phyloP scores from a whole-genome alignment of 2,329 filamentous ascomycete species.

The Aspergillus arachidicola region DNA sequence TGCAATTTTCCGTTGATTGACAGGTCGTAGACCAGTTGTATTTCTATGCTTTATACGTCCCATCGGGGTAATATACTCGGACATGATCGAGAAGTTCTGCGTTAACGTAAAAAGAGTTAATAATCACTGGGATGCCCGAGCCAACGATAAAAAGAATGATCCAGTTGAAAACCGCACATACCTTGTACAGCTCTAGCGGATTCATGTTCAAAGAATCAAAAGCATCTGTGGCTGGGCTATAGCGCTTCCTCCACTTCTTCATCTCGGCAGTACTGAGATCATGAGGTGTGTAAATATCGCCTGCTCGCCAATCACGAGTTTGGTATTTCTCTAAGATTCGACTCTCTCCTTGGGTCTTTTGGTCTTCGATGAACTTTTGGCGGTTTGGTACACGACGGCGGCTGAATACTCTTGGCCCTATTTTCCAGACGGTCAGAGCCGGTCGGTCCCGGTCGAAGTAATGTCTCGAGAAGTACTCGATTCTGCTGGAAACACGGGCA shows the following conservation, averaged over 20 bases:
- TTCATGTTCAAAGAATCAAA: slow-evolving; percentile 79
- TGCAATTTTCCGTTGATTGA: slow-evolving; percentile 90
- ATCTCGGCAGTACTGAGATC: slow-evolving; percentile 79
- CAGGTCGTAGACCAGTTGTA: slow-evolving; percentile 77
- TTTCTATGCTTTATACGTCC: slow-evolving; percentile 80
- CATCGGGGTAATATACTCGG: slow-evolving; percentile 81
- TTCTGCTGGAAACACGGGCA: not conserved
- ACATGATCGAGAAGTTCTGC: slow-evolving; percentile 90
- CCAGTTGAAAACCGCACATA: slow-evolving; percentile 45
- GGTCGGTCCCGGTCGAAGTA: not conserved
- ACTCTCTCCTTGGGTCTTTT: slow-evolving; percentile 41
- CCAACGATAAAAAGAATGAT: not conserved
- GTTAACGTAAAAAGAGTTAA: slow-evolving; percentile 10
- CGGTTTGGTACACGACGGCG: slow-evolving; percentile 35
- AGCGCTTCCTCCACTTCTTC: slow-evolving; percentile 72
- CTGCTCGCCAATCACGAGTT: slow-evolving; percentile 70
- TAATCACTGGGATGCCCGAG: not conserved
- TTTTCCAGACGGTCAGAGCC: slow-evolving; percentile 8
- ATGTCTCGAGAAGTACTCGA: not conserved
- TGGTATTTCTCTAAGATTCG: slow-evolving; percentile 42
- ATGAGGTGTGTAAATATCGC: slow-evolving; percentile 88
- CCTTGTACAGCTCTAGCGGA: slow-evolving; percentile 85
- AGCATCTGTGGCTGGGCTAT: slow-evolving; percentile 64
- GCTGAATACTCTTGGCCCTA: slow-evolving; percentile 24
- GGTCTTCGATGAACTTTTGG: slow-evolving; percentile 38